A percentile compares a stretch with the other conserved stretches of the same genome.
phyloP scores from a whole-genome alignment of 192 early-diverging fungal genomes.

The Coemansia sp. region DNA sequence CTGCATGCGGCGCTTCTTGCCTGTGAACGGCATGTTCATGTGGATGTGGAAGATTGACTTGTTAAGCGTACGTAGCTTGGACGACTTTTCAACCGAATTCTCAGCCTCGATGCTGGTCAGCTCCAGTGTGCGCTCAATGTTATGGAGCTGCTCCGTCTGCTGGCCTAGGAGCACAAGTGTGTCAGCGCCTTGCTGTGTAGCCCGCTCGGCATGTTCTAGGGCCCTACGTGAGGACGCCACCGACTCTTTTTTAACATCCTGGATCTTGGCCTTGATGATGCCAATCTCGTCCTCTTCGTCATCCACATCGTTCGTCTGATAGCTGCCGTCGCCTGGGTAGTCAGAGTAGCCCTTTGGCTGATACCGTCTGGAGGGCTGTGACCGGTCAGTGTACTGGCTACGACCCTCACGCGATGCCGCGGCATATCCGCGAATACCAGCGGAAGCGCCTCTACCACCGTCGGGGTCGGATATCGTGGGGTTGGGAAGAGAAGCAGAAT shows the following conservation, averaged over 20 bases:
- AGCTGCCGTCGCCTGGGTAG: background rate
- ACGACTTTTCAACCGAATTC: constrained; percentile 37
- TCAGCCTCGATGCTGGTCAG: constrained; percentile 45
- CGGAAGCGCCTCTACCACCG: background rate
- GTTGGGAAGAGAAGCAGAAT: background rate
- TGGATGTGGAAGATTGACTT: constrained; percentile 74
- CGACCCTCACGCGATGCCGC: constrained; percentile 30
- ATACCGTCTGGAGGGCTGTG: constrained; percentile 1
- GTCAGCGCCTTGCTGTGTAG: constrained; percentile 59
- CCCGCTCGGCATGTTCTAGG: constrained; percentile 61
- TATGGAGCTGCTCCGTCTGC: constrained; percentile 57
- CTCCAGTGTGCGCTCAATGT: constrained; percentile 68
- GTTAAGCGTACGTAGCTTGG: constrained; percentile 59
- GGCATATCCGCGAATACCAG: constrained; percentile 35
- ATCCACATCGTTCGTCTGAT: constrained; percentile 23
- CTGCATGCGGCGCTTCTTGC: constrained; percentile 58
- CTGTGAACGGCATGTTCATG: constrained; percentile 68
- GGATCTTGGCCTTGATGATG: constrained; percentile 64
- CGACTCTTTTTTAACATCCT: constrained; percentile 64
- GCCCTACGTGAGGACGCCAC: constrained; percentile 67
- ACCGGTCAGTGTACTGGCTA: constrained; percentile 7
- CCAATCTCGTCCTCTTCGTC: constrained; percentile 68
- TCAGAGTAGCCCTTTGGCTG: too few species aligned
- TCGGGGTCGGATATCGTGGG: background rate
- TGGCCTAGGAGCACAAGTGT: constrained; percentile 68